Base-by-base conservation (phyloP, 495 filamentous ascomycete genomes). In the Massariosphaeria phaeospora region DNA sequence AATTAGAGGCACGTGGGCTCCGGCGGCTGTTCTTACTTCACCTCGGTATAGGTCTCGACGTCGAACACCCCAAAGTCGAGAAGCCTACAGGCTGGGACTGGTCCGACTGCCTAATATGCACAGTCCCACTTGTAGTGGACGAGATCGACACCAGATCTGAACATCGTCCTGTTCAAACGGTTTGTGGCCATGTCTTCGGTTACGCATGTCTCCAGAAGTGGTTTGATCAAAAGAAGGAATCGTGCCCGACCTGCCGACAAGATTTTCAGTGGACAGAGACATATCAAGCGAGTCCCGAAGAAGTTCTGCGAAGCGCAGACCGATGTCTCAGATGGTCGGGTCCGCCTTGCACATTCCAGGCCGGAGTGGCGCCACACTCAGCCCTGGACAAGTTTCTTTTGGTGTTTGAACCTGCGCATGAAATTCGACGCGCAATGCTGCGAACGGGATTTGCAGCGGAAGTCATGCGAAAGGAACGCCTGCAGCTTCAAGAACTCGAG, bases 161-260 rank as follows among this genome's bases (percentile, higher is more conserved):
- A 12, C 42, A 55, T 17, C 42, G 52, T 10, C 52, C 52, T 4
- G 44, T 49, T 2, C n/a, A 42, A 25, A 42, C 45, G 26, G 18
- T n/a, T 0, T 49, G 53, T 24, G 27, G 44, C n/a, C 45, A 57
- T 25, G 13, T 50, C 2, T 57, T 48, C 18, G 45, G 53, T 11
- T 43, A 57, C 27, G 11, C 25, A 1, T 49, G 53, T 24, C 13
- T 49, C 1, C 13, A 12, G 21, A 24, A 41, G 10, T 49, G 44
- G 44, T 57, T 57, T 12, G 10, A 2, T 17, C n/a, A n/a, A n/a
- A 21, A 47, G 24, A 13, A 48, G 7, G 6, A 30, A 2, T 13
- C 3, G 3, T 57, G 53, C 18, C 53, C 53, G 2, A 45, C n/a
- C 9, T 55, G 52, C 27, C 23, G 42, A 29, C 12, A 13, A 10